Evolutionary conservation across 208 protist genomes (phyloP).

Genomic region (Balamuthia mandrillaris): DNA sequence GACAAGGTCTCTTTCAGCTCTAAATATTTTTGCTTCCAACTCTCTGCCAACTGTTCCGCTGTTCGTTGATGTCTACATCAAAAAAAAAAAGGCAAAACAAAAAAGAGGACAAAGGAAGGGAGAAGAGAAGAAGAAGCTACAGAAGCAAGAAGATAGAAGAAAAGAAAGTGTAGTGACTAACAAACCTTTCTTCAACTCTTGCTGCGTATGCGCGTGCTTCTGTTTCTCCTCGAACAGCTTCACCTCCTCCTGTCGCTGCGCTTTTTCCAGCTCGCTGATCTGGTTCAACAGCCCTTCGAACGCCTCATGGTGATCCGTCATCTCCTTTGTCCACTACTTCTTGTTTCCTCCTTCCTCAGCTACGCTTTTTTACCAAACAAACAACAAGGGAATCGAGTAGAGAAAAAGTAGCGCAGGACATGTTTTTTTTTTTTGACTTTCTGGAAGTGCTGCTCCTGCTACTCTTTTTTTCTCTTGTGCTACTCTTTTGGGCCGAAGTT

Average conservation of each 20-base stretch:
- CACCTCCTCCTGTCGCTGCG: conserved; percentile 1
- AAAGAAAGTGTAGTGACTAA: too few species aligned
- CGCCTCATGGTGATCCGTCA: not conserved
- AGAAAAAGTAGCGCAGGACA: not conserved
- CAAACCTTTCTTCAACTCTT: not conserved
- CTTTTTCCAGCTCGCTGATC: not conserved
- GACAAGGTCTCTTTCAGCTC: not conserved
- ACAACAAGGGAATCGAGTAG: not conserved
- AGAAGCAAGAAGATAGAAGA: too few species aligned
- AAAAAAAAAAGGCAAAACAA: too few species aligned
- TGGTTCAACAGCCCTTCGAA: not conserved
- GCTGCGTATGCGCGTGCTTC: not conserved
- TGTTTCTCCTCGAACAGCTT: not conserved
- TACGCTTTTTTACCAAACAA: not conserved
- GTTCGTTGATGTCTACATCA: not conserved
- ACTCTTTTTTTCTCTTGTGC: not conserved
- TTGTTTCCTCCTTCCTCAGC: too few species aligned
- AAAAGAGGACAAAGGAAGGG: too few species aligned
- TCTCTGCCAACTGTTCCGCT: not conserved
- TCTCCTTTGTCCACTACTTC: too few species aligned
- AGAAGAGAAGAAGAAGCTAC: too few species aligned
- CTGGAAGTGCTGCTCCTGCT: too few species aligned
- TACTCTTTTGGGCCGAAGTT: not conserved
- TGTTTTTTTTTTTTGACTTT: too few species aligned
- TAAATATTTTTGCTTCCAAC: not conserved